Base-by-base conservation (phyloP, 108 stramenopile species). In the Cyclostephanos tholiformis region DNA sequence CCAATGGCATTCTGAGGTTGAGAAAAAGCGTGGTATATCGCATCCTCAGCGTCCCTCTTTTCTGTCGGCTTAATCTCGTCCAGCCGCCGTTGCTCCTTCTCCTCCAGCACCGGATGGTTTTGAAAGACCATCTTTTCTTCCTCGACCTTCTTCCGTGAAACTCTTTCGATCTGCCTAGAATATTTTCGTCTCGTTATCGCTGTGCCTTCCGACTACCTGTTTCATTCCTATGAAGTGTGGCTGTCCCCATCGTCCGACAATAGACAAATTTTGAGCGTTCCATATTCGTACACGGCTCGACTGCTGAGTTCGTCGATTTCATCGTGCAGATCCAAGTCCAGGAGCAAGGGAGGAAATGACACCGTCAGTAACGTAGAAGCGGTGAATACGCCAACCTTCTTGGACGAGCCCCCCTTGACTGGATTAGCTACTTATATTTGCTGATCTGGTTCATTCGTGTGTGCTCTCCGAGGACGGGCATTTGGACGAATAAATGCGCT, bases 31-130 rank as follows among this genome's bases (percentile, higher is more conserved):
- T 79, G 59, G 66, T 85, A 72, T 63, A 88, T 67, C 30, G 53
- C 84, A 58, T 85, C 70, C 55, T 87, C 87, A 0, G 87, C 87
- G 23, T 38, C 22, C 35, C 58, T 58, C 74, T 85, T 87, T 68
- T 87, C 84, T 19, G 49, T 22, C 27, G 38, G 65, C 63, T 87
- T 84, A 35, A 46, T 50, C 9, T 80, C 51, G 38, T 87, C 87
- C 9, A 87, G 65, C 9, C 67, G 59, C 44, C 63, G 51, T 50
- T 82, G 65, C 25, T 82, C 84, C 63, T 53, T 55, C 53, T 79
- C 75, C 25, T 84, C 86, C 52, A 87, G 59, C 12, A 25, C 76
- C 86, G 84, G 84, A 35, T 84, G 83, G 55, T 72, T 71, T 59
- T 66, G 51, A 20, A 85, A 50, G 14, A 81, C 69, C 52, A 77